These are phyloP conservation scores for Microglena sp. DNA, from an alignment of 139 green algal species.

Conservation along the genomic window DNA sequence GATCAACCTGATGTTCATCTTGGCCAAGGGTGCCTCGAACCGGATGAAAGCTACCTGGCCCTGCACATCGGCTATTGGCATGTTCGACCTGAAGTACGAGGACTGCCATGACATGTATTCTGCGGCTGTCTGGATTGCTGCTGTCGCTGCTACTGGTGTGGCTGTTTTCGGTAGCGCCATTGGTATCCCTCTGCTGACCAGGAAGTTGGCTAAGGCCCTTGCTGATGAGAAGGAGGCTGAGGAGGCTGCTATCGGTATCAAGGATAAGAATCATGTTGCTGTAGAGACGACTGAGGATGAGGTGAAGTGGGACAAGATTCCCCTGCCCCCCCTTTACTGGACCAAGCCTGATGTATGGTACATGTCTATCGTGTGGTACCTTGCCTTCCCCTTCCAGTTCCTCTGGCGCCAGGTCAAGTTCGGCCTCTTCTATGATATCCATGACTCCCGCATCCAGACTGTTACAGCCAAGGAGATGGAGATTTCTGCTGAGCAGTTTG, in stretches of 20 bases:
- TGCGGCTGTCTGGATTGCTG: slow-evolving; percentile 11
- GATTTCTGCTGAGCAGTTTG: slow-evolving; percentile 50
- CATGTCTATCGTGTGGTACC: too few species aligned
- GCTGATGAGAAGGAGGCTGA: background rate
- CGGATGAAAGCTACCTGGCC: slow-evolving; percentile 1
- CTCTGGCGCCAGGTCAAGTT: too few species aligned
- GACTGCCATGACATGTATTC: slow-evolving; percentile 10
- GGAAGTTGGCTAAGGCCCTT: background rate
- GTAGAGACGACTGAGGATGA: too few species aligned
- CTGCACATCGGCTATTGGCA: background rate
- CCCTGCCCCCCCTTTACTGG: too few species aligned
- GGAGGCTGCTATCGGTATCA: background rate
- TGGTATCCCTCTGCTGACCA: background rate
- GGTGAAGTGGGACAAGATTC: too few species aligned
- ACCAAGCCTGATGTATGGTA: too few species aligned
- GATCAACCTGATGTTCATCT: slow-evolving; percentile 31
- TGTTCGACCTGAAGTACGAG: background rate
- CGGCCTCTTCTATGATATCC: too few species aligned
- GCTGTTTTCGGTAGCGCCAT: background rate
- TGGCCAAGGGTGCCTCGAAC: slow-evolving; percentile 15
- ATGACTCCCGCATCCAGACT: too few species aligned
- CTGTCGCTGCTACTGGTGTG: background rate
- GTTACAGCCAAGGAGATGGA: too few species aligned
- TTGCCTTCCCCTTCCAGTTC: background rate
- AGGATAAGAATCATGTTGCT: slow-evolving; percentile 4